Conservation (phyloP, 2,329 filamentous ascomycete genomes). For the Coniochaeta ligniaria region DNA sequence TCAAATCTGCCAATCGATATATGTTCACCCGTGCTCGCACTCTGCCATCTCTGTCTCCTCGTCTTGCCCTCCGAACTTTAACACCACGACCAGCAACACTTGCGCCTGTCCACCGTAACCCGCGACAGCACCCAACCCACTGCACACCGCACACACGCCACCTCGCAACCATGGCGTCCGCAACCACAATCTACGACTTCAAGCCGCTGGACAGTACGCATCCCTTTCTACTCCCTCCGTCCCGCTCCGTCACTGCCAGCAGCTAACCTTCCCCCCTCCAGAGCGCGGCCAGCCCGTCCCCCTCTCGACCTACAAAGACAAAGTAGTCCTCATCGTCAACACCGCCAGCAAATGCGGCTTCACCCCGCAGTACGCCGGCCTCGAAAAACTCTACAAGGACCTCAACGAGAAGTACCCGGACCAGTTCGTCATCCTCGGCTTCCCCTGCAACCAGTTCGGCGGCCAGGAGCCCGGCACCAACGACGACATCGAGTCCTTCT, state of each 20-base stretch:
- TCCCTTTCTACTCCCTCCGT: constrained; percentile 1
- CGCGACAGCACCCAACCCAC: not conserved
- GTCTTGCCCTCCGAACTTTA: constrained; percentile 3
- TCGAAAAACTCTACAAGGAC: constrained; percentile 83
- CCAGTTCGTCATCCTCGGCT: constrained; percentile 83
- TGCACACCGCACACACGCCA: constrained; percentile 1
- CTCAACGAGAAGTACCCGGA: constrained; percentile 62
- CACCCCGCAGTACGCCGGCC: constrained; percentile 87
- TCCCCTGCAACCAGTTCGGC: constrained; percentile 98
- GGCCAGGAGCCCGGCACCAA: constrained; percentile 79
- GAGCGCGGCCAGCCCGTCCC: constrained; percentile 68
- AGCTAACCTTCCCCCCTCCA: constrained; percentile 22
- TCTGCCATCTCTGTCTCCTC: not conserved
- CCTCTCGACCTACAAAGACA: constrained; percentile 70
- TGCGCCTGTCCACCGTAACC: not conserved
- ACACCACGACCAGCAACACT: not conserved
- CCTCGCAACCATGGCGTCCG: constrained; percentile 52
- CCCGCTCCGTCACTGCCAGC: not conserved
- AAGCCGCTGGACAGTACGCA: constrained; percentile 70
- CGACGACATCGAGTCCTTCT: constrained; percentile 77
- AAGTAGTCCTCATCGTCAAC: constrained; percentile 94
- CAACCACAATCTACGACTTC: constrained; percentile 74
- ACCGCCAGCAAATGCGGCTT: constrained; percentile 98
- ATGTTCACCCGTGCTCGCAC: not conserved
- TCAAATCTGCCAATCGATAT: not conserved